Conservation (phyloP, 2,329 filamentous ascomycete genomes). For the Beauveria sp. region DNA sequence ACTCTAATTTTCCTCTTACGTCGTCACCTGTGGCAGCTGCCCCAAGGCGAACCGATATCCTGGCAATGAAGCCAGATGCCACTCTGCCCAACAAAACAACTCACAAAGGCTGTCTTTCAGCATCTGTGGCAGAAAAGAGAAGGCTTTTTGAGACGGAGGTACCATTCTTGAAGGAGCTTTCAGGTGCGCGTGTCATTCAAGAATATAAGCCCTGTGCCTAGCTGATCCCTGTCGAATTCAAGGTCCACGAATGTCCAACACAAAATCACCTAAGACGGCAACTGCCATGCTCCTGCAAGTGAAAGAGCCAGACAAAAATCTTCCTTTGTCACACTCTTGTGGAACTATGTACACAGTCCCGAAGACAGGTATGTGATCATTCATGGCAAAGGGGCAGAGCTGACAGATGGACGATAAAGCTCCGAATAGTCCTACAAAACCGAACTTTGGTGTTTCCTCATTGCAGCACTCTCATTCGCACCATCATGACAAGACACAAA, state of each 20-base stretch:
- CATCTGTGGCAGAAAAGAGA: conserved; percentile 19
- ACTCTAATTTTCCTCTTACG: not conserved
- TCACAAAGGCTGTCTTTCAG: not conserved
- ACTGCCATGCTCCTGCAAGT: not conserved
- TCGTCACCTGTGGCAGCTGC: not conserved
- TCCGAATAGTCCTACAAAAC: not conserved
- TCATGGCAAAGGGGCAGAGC: not conserved
- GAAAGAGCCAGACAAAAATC: not conserved
- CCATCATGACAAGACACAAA: not conserved
- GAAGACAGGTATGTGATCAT: not conserved
- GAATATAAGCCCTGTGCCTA: too few species aligned
- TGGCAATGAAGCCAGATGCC: not conserved
- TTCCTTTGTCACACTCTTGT: not conserved
- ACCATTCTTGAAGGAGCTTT: not conserved
- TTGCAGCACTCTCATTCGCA: not conserved
- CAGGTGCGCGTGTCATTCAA: not conserved
- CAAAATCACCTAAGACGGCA: not conserved
- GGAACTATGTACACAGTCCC: not conserved
- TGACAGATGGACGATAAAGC: not conserved
- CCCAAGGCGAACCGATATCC: not conserved
- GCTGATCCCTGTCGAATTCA: not conserved
- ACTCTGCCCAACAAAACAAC: not conserved
- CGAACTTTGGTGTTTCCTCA: not conserved
- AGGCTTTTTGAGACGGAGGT: conserved; percentile 17
- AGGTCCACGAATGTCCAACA: not conserved